phyloP scores from a whole-genome alignment of 2,329 filamentous ascomycete species.

The Neofusicoccum cordaticola region DNA sequence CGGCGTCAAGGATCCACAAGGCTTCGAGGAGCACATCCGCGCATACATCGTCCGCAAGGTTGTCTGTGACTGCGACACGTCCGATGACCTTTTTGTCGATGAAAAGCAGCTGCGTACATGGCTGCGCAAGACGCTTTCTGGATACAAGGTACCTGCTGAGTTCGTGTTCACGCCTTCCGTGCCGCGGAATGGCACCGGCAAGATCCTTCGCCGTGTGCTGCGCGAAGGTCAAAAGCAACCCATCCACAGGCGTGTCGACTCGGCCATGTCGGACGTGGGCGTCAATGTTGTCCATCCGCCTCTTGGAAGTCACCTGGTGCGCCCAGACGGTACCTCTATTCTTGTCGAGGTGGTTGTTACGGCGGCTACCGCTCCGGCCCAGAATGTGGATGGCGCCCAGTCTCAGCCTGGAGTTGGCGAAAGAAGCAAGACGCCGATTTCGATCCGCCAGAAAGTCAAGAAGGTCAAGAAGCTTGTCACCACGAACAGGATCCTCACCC shows the following conservation, averaged over 20 bases:
- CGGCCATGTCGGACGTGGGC: not conserved
- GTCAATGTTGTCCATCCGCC: not conserved
- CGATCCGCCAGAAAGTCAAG: not conserved
- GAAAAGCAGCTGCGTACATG: not conserved
- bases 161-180: not conserved
- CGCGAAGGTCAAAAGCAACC: not conserved
- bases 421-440: not conserved
- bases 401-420: not conserved
- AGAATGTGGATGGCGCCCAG: not conserved
- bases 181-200: conserved; percentile 14
- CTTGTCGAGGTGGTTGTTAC: not conserved
- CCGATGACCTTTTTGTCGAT: not conserved
- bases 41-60: conserved; percentile 33
- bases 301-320: not conserved
- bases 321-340: not conserved
- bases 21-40: conserved; percentile 30
- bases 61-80: conserved; percentile 11
- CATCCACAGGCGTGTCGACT: not conserved
- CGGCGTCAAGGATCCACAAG: conserved; percentile 27
- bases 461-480: not conserved
- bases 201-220: conserved; percentile 13
- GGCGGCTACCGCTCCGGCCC: not conserved
- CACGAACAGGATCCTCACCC: not conserved
- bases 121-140: conserved; percentile 3
- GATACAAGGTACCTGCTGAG: conserved; percentile 15